Percentiles rank a stretch among this genome's conserved stretches.
Evolutionary conservation across 2,329 filamentous ascomycete species (phyloP).

Genomic region (Gnomoniopsis smithogilvyi): DNA sequence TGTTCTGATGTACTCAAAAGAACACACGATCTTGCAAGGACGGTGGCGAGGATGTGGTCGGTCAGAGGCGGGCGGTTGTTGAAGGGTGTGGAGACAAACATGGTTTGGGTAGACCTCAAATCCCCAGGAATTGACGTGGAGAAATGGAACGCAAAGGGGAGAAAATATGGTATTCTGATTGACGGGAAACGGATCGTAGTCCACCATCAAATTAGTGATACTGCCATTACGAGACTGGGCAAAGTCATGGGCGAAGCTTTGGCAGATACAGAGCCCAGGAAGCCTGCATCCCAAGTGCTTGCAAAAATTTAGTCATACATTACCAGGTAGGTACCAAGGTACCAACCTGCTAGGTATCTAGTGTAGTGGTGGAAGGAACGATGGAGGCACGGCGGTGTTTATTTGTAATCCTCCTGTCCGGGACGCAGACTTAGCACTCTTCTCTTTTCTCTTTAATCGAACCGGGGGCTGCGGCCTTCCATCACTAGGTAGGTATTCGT

Average conservation of each 20-base stretch:
- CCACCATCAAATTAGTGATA: background rate
- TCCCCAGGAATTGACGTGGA: slow-evolving; percentile 50
- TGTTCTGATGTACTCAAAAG: slow-evolving; percentile 54
- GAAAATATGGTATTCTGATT: slow-evolving; percentile 48
- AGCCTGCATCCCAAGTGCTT: too few species aligned
- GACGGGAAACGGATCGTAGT: background rate
- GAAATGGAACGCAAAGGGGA: slow-evolving; percentile 49
- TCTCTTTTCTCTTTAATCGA: too few species aligned
- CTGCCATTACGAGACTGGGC: background rate
- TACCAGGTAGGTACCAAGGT: too few species aligned
- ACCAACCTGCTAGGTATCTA: too few species aligned
- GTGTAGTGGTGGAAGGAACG: too few species aligned
- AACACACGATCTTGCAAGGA: slow-evolving; percentile 61
- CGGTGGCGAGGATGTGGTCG: slow-evolving; percentile 65
- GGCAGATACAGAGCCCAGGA: background rate
- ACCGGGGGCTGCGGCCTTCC: too few species aligned
- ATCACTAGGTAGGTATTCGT: too few species aligned
- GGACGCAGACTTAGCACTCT: too few species aligned
- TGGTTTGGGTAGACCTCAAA: slow-evolving; percentile 77
- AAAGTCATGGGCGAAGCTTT: background rate
- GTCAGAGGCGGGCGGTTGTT: slow-evolving; percentile 61
- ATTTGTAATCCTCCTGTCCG: too few species aligned
- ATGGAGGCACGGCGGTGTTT: too few species aligned
- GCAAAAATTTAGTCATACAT: too few species aligned
- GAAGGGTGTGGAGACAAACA: slow-evolving; percentile 73